These are phyloP conservation scores for Solanum tarapatanum DNA, from an alignment of 257 asterid species.

Conservation along the genomic window DNA sequence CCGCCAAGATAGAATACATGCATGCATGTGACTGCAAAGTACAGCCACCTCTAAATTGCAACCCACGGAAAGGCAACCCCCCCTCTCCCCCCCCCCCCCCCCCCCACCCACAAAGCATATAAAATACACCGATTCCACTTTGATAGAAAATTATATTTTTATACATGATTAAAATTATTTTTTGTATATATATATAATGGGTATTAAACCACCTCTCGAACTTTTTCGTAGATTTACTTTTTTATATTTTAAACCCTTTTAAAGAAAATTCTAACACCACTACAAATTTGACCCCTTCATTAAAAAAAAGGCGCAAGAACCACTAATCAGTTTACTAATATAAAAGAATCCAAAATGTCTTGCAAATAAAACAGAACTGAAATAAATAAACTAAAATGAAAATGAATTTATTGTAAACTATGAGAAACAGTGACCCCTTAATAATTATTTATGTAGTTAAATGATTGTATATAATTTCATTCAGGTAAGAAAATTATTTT, in stretches of 20 bases:
- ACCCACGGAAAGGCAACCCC: neutral
- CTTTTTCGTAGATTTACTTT: too few relatives aligned
- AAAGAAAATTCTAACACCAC: neutral
- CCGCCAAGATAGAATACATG: neutral
- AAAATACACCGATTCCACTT: neutral
- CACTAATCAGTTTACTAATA: neutral
- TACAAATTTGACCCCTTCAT: too few relatives aligned
- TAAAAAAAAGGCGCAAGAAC: neutral
- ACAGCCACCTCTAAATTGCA: neutral
- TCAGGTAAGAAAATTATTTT: neutral
- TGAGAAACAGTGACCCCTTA: neutral
- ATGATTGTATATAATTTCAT: neutral
- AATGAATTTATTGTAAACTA: neutral
- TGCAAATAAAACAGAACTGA: neutral
- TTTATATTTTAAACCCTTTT: too few relatives aligned
- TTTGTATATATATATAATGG: too few relatives aligned
- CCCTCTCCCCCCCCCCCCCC: accelerated
- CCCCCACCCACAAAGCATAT: too few relatives aligned
- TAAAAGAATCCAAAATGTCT: neutral
- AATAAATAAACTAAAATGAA: neutral
- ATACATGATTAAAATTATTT: too few relatives aligned
- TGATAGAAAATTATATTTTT: too few relatives aligned
- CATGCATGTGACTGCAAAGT: neutral
- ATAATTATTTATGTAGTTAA: neutral
- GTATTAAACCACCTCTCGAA: neutral